Evolutionary conservation across 768 basidiomycete species (phyloP).

Genomic region (Collybiopsis luxurians): DNA sequence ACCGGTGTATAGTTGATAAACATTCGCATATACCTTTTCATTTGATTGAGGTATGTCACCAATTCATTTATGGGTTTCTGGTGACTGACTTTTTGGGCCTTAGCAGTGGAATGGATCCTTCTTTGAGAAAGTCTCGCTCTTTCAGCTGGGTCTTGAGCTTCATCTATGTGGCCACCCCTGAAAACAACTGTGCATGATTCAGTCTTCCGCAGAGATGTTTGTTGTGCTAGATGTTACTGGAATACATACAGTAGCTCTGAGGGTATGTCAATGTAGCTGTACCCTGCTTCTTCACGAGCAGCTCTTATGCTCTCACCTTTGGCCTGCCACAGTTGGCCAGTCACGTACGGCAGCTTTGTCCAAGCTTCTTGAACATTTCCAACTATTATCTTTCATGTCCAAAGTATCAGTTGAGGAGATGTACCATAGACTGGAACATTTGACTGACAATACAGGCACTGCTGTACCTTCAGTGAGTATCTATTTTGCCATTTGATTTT

Average conservation of each 20-base stretch:
- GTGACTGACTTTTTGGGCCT: too few species aligned
- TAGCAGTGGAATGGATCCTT: too few species aligned
- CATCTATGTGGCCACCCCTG: too few species aligned
- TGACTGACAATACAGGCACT: neutral
- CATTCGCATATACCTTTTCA: too few species aligned
- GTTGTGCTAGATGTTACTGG: neutral
- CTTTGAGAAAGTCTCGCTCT: too few species aligned
- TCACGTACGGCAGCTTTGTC: neutral
- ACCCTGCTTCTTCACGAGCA: neutral
- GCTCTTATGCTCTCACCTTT: neutral
- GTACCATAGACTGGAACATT: neutral
- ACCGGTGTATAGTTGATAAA: too few species aligned
- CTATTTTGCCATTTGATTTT: neutral
- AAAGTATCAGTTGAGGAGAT: neutral
- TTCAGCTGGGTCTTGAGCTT: too few species aligned
- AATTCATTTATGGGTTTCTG: too few species aligned
- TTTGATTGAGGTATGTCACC: too few species aligned
- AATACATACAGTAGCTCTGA: neutral
- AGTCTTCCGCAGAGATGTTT: neutral
- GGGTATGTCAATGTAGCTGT: neutral
- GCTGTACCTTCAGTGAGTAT: neutral
- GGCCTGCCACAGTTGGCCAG: neutral
- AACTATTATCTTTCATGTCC: neutral
- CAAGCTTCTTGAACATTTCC: neutral
- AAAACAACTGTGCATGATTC: too few species aligned